Evolutionary conservation across 148 eudicot genomes (phyloP).

Genomic region (Fagopyrum tataricum): DNA sequence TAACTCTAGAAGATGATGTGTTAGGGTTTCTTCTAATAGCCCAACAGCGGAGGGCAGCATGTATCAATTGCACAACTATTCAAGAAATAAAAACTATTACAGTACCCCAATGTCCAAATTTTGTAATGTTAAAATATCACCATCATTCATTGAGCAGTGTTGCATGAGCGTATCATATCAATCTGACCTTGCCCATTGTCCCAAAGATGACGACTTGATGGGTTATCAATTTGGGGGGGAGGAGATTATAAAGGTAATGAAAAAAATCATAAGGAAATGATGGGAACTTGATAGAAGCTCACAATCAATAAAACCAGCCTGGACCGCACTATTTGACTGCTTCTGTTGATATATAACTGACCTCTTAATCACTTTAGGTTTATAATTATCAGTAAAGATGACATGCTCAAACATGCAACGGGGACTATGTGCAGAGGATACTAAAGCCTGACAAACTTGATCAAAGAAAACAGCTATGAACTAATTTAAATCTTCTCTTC

Average conservation of each 20-base stretch:
- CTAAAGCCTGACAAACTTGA: too few species aligned
- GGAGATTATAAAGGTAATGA: too few species aligned
- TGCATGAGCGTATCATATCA: background rate
- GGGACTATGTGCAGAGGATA: too few species aligned
- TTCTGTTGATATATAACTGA: too few species aligned
- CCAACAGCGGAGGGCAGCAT: background rate
- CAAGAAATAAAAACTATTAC: background rate
- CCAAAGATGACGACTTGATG: background rate
- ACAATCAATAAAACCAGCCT: background rate
- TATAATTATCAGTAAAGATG: too few species aligned
- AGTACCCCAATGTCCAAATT: background rate
- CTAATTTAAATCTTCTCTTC: background rate
- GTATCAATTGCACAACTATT: background rate
- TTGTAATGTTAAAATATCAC: background rate
- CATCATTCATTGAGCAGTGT: background rate
- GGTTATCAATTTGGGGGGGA: background rate
- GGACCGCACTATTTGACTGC: too few species aligned
- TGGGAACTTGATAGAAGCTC: too few species aligned
- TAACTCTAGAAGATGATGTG: background rate
- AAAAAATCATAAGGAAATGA: background rate
- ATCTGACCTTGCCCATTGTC: background rate
- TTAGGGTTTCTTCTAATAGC: background rate
- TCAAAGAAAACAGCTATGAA: too few species aligned
- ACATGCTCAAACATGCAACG: background rate
- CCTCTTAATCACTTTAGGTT: background rate